Base-by-base conservation (phyloP, 805 yeast species). In the Kuraishia piskuri region DNA sequence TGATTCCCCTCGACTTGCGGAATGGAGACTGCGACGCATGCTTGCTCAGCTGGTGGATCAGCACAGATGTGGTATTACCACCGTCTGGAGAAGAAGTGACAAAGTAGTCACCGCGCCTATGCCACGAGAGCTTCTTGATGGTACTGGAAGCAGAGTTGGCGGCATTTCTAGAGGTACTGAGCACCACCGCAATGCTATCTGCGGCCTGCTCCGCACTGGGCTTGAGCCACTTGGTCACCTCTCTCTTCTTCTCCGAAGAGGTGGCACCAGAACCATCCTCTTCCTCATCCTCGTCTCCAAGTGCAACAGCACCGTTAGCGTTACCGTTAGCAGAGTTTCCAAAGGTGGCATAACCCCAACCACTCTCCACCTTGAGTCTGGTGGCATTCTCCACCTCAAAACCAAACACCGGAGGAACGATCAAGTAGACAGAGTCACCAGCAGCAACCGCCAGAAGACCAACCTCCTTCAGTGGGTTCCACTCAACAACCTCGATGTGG, bases 21-120 rank as follows among this genome's bases (percentile, higher is more conserved):
- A 94, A 94, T 56, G 99, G 99, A 10, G 96, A 88, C 73, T 94
- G 99, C 19, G 98, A 86, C 56, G 86, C 78, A 72, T 94, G 98
- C 70, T 90, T 90, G 2, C 97, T 90, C 50, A 94, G 72, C 74
- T 94, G 98, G 71, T 94, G 99, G 58, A 94, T 90, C 56, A 94
- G 76, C 46, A 94, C 96, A 6, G 98, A 85, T 10, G 91, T 80
- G 44, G 61, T 62, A 65, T 90, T 84, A 53, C 88, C 89, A 51
- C 90, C 86, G 52, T 89, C 94, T 52, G 98, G 97, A n/a, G 96
- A 84, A n/a, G 90, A 96, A 3, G 96, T 84, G 58, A 92, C 96
- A 62, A 94, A 88, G 67, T 94, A 94, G 73, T 94, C 99, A 63
- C 99, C 99, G 65, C 88, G 87, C 68, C 97, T 79, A 69, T 94